A percentile compares a stretch with the other conserved stretches of the same genome.
These are phyloP conservation scores for Parsonsia alboflavescens DNA, from an alignment of 257 asterid genomes.

Conservation along the genomic window DNA sequence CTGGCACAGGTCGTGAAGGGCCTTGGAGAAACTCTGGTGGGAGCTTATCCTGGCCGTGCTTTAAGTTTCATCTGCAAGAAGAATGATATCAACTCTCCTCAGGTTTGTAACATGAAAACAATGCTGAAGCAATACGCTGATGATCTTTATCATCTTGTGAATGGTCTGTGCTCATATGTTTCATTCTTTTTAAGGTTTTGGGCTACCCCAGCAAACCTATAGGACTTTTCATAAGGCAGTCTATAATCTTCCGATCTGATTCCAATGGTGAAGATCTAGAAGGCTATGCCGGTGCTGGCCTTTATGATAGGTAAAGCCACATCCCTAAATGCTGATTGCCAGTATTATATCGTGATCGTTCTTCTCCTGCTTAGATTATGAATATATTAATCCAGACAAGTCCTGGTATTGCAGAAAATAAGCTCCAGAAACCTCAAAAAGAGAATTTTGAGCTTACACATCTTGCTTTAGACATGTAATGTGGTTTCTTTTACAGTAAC, in stretches of 20 bases:
- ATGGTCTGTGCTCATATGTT: neutral
- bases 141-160: neutral
- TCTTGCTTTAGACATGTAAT: neutral
- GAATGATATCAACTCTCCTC: slow-evolving; percentile 67
- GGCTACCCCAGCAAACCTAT: slow-evolving; percentile 99
- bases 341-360: neutral
- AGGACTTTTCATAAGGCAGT: slow-evolving; percentile 75
- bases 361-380: neutral
- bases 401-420: neutral
- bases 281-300: slow-evolving; percentile 99
- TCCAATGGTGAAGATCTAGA: slow-evolving; percentile 98
- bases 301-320: slow-evolving; percentile 74
- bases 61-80: slow-evolving; percentile 93
- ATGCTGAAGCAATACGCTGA: neutral
- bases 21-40: slow-evolving; percentile 97
- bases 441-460: no score
- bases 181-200: slow-evolving; percentile 49
- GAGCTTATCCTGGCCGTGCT: slow-evolving; percentile 99
- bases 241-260: slow-evolving; percentile 95
- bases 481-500: neutral
- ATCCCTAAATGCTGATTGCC: neutral
- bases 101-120: slow-evolving; percentile 32
- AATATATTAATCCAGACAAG: neutral
- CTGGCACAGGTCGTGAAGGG: slow-evolving; percentile 87
- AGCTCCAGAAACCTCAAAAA: neutral